Evolutionary conservation across 73 alveolate species (phyloP).

Genomic region (Chromera velia): DNA sequence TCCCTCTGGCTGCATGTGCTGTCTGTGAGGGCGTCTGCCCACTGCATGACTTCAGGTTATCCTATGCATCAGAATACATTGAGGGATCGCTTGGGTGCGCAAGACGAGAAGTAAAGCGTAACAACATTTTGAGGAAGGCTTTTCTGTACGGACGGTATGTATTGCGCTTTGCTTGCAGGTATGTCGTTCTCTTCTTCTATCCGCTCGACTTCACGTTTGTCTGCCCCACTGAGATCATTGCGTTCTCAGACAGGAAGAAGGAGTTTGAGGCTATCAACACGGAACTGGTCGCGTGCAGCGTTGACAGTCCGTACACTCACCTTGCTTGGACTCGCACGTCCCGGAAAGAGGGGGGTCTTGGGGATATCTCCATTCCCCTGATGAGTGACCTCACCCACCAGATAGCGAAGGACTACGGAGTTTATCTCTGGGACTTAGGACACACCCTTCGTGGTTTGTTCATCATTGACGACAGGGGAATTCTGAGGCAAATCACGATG

Average conservation of each 20-base stretch:
- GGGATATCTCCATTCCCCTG: constrained; percentile 64
- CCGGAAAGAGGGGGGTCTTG: constrained; percentile 76
- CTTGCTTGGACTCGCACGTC: constrained; percentile 66
- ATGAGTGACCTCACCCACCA: constrained; percentile 60
- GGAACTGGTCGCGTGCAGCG: constrained; percentile 61
- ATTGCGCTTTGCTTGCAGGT: too few relatives aligned
- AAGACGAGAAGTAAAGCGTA: too few relatives aligned
- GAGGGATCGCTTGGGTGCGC: too few relatives aligned
- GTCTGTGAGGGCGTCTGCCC: too few relatives aligned
- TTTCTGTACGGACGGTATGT: too few relatives aligned
- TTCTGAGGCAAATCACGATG: constrained; percentile 51
- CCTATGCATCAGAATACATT: too few relatives aligned
- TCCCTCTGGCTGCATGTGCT: too few relatives aligned
- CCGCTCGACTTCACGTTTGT: constrained; percentile 99
- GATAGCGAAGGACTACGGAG: constrained; percentile 47
- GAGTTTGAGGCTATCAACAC: constrained; percentile 58
- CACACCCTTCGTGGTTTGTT: constrained; percentile 73
- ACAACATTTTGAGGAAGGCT: too few relatives aligned
- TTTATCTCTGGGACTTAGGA: constrained; percentile 27
- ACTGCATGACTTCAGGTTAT: too few relatives aligned
- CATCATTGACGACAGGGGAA: constrained; percentile 55
- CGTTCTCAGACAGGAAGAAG: constrained; percentile 6
- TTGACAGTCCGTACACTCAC: constrained; percentile 62
- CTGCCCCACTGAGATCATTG: constrained; percentile 97
- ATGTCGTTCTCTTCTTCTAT: constrained; percentile 94